A percentile compares a stretch with the other conserved stretches of the same genome.
These are phyloP conservation scores for Cyberlindnera saturnus DNA, from an alignment of 805 yeast genomes.

Conservation along the genomic window DNA sequence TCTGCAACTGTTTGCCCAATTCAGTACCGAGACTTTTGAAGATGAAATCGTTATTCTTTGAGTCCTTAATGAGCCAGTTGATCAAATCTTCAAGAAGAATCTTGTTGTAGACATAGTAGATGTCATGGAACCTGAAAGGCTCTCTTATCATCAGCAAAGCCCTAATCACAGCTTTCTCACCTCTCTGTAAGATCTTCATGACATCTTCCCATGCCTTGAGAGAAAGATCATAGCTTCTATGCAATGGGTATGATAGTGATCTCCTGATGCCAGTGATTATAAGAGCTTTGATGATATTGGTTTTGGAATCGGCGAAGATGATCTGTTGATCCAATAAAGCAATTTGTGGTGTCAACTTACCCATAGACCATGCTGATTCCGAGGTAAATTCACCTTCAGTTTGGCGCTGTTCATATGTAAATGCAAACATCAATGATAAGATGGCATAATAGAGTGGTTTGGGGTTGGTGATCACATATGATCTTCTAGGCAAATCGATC, in stretches of 20 bases:
- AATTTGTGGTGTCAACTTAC: slow-evolving; percentile 77
- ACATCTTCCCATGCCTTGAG: slow-evolving; percentile 71
- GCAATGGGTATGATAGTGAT: slow-evolving; percentile 74
- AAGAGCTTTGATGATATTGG: slow-evolving; percentile 39
- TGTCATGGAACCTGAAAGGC: slow-evolving; percentile 74
- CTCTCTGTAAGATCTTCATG: slow-evolving; percentile 55
- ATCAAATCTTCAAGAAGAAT: slow-evolving; percentile 72
- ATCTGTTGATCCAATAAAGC: slow-evolving; percentile 62
- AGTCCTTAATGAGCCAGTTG: slow-evolving; percentile 61
- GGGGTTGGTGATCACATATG: slow-evolving; percentile 49
- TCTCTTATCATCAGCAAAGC: slow-evolving; percentile 58
- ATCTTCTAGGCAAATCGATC: slow-evolving; percentile 60
- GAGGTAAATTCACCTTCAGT: slow-evolving; percentile 66
- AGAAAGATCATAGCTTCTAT: slow-evolving; percentile 60
- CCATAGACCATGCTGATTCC: slow-evolving; percentile 93
- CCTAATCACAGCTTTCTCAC: slow-evolving; percentile 60
- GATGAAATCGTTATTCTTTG: slow-evolving; percentile 50
- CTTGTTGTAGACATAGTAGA: slow-evolving; percentile 77
- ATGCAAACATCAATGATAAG: slow-evolving; percentile 63
- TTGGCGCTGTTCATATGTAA: slow-evolving; percentile 68
- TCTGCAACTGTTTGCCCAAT: slow-evolving; percentile 36
- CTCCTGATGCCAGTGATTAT: slow-evolving; percentile 63
- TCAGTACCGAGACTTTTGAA: slow-evolving; percentile 65
- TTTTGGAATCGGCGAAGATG: slow-evolving; percentile 23
- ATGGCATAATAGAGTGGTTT: slow-evolving; percentile 58